Percentiles rank a stretch among this genome's conserved stretches.
Evolutionary conservation across 345 rosid genomes (phyloP).

Genomic region (Populus simonii): DNA sequence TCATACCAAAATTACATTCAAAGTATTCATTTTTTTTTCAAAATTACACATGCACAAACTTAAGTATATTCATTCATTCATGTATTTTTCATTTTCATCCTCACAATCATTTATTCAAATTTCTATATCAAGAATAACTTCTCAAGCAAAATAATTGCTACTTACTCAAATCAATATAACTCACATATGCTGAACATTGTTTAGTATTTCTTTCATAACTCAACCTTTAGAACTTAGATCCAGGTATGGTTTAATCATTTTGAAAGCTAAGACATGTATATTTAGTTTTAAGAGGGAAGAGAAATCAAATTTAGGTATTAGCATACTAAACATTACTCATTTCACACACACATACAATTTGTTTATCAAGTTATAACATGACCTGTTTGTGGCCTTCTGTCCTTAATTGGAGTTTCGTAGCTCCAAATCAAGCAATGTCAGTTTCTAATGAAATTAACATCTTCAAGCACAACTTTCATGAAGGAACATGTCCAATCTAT

Average conservation of each 20-base stretch:
- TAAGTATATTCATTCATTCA: not conserved
- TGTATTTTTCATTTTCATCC: too few relatives aligned
- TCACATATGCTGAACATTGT: not conserved
- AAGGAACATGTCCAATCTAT: too few relatives aligned
- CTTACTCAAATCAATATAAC: too few relatives aligned
- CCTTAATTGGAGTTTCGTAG: too few relatives aligned
- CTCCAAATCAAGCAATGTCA: too few relatives aligned
- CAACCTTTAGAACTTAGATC: too few relatives aligned
- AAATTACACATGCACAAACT: not conserved
- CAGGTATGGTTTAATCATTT: not conserved
- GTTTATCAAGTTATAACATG: not conserved
- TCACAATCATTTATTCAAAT: not conserved
- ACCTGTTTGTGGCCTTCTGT: too few relatives aligned
- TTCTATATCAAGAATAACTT: too few relatives aligned
- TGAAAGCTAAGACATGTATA: not conserved
- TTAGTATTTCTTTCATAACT: not conserved
- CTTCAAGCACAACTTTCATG: too few relatives aligned
- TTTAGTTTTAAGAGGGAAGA: too few relatives aligned
- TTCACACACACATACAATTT: not conserved
- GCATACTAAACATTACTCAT: not conserved
- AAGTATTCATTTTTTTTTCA: too few relatives aligned
- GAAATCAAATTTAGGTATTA: not conserved
- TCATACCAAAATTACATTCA: not conserved
- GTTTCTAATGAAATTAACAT: too few relatives aligned
- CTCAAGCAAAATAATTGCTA: not conserved